Evolutionary conservation across 768 basidiomycete species (phyloP), one percentile per base, ranked within the genome.

Genomic region (Phaeotremella skinneri): DNA sequence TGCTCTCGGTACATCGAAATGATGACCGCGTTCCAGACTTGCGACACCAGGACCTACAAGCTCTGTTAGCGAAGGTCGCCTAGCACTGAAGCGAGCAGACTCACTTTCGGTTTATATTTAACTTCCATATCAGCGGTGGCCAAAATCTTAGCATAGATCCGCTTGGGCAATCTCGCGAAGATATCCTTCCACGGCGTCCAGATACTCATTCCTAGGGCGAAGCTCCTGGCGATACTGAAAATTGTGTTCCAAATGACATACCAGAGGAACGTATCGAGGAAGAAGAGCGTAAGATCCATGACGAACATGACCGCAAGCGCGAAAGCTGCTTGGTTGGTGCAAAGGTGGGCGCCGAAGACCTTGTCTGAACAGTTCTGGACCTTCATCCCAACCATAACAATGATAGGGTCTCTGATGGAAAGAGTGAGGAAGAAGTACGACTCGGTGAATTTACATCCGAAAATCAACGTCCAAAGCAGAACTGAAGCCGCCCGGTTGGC

Each of bases 1-100:
- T 98, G 96, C 77, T 99, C 96, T 72, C 96, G 87, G 78, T 98
- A 99, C 96, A 99, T 99, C 14, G 94, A 98, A 67, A 99, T 98
- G 79, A 99, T 96, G 79, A 99, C 87, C 23, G 96, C 96, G 75
- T 99, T 99, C 96, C 96, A 98, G 55, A 99, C 93, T 79, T 97
- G 96, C 16, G 93, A 96, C 43, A 99, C 94, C 39, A 99, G 83
- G 37, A 99, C 91, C 90, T 91, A 55, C 26, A 49, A 31, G n/a
- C 58, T 49, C 52, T 49, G 37, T 51, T 42, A 52, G 47, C 42
- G n/a, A 16, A 50, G 30, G 6, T 41, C 32, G 53, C 21, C 45
- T 34, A 49, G 13, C 4, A 32, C 7, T 45, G 43, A 49, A 41
- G 16, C 27, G n/a, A 14, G 20, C 25, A 45, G 21, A 72, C 82